Percentiles rank a stretch among this genome's conserved stretches.
Conservation (phyloP, 2,329 filamentous ascomycete species). For the Setomelanomma holmii region DNA sequence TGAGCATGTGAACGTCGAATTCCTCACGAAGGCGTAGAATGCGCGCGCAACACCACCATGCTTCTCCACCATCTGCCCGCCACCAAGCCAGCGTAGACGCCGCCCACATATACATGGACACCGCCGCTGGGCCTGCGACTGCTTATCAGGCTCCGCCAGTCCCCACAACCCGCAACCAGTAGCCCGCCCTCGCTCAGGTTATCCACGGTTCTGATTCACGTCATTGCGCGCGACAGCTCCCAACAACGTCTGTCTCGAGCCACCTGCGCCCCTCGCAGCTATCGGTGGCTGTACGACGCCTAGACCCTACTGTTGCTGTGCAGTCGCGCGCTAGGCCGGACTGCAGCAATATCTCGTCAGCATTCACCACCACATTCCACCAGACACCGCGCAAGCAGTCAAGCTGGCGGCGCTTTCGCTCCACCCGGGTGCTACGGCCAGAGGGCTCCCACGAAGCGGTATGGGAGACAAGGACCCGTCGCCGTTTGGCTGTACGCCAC, state of each 20-base stretch:
- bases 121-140: slow-evolving; percentile 18
- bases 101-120: slow-evolving; percentile 5
- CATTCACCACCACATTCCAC: slow-evolving; percentile 3
- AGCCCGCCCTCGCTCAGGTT: not conserved
- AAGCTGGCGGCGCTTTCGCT: slow-evolving; percentile 39
- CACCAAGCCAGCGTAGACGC: not conserved
- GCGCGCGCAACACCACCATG: not conserved
- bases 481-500: slow-evolving; percentile 45
- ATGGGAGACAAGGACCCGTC: slow-evolving; percentile 44
- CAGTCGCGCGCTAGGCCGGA: not conserved
- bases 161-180: not conserved
- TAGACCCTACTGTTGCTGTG: not conserved
- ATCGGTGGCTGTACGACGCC: not conserved
- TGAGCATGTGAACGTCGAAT: slow-evolving; percentile 7
- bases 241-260: slow-evolving; percentile 11
- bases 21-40: not conserved
- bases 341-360: slow-evolving; percentile 2
- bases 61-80: not conserved
- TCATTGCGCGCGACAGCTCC: slow-evolving; percentile 20
- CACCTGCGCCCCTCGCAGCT: not conserved
- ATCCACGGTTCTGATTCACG: slow-evolving; percentile 11
- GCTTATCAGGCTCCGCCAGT: slow-evolving; percentile 15
- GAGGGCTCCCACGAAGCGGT: slow-evolving; percentile 30
- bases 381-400: slow-evolving; percentile 11
- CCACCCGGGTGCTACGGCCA: slow-evolving; percentile 30